Evolutionary conservation across 1,139 yeast species (phyloP).

Genomic region (Meyerozyma sp.): DNA sequence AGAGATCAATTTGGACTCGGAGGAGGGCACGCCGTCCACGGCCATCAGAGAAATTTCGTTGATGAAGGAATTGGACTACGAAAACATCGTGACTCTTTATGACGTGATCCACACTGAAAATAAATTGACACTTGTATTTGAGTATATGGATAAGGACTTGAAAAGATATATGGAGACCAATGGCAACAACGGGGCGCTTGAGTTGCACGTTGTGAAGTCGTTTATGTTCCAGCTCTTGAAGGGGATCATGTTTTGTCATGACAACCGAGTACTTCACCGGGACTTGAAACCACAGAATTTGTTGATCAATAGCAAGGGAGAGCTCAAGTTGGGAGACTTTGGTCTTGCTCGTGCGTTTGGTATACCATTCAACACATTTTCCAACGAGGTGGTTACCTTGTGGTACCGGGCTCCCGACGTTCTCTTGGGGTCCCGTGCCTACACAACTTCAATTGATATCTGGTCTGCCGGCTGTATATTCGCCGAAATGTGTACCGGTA

Average conservation of each 20-base stretch:
- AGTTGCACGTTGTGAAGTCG: slow-evolving; percentile 73
- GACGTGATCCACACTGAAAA: slow-evolving; percentile 97
- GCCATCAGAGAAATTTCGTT: slow-evolving; percentile 95
- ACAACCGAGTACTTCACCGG: slow-evolving; percentile 88
- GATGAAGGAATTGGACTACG: slow-evolving; percentile 94
- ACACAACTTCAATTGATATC: slow-evolving; percentile 93
- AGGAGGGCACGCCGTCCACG: slow-evolving; percentile 97
- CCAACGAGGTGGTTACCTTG: slow-evolving; percentile 94
- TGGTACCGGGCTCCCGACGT: slow-evolving; percentile 99
- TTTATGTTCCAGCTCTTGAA: slow-evolving; percentile 89
- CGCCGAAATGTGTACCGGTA: slow-evolving; percentile 98
- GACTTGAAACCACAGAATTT: slow-evolving; percentile 95
- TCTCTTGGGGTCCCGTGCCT: slow-evolving; percentile 86
- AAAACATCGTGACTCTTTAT: slow-evolving; percentile 85
- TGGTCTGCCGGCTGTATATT: slow-evolving; percentile 99
- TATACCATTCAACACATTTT: slow-evolving; percentile 93
- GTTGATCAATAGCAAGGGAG: slow-evolving; percentile 82
- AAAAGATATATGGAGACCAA: slow-evolving; percentile 90
- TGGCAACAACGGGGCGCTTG: slow-evolving; percentile 79
- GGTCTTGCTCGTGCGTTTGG: slow-evolving; percentile 98
- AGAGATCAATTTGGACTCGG: slow-evolving; percentile 90
- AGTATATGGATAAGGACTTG: slow-evolving; percentile 88
- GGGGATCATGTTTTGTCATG: slow-evolving; percentile 93
- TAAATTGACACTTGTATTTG: slow-evolving; percentile 88
- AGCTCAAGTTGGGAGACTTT: slow-evolving; percentile 91